A percentile compares a stretch with the other conserved stretches of the same genome.
phyloP scores from a whole-genome alignment of 352 stramenopile genomes.

The Phytophthora brassicae region DNA sequence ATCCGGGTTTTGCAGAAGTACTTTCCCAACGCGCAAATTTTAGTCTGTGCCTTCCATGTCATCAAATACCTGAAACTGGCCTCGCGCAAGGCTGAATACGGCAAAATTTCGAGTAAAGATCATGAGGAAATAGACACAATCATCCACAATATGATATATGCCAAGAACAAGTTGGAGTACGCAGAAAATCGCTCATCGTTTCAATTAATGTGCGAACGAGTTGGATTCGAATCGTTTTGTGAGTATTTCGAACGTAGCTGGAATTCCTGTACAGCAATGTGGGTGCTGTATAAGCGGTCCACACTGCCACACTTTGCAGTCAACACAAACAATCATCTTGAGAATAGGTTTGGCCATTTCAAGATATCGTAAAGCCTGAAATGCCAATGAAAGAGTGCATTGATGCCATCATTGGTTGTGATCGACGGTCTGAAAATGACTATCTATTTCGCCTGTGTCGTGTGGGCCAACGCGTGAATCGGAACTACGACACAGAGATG shows the following conservation, averaged over 20 bases:
- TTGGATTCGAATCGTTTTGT: constrained; percentile 6
- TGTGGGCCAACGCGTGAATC: neutral
- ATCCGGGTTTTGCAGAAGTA: constrained; percentile 14
- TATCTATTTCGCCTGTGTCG: neutral
- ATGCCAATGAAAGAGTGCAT: constrained; percentile 10
- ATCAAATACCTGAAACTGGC: constrained; percentile 13
- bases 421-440: constrained; percentile 3
- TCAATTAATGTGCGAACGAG: neutral
- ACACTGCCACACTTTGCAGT: constrained; percentile 24
- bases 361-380: constrained; percentile 13
- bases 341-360: constrained; percentile 33
- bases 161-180: constrained; percentile 1
- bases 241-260: constrained; percentile 32
- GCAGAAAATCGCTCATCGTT: neutral
- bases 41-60: constrained; percentile 26
- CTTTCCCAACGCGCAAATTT: constrained; percentile 10
- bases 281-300: constrained; percentile 15
- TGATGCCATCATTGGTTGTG: constrained; percentile 4
- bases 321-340: constrained; percentile 35
- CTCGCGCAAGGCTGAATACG: constrained; percentile 11
- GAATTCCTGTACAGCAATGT: constrained; percentile 18
- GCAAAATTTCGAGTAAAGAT: constrained; percentile 16
- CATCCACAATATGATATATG: constrained; percentile 30
- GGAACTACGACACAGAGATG: constrained; percentile 29
- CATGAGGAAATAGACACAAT: constrained; percentile 6